Evolutionary conservation across 1,139 yeast genomes (phyloP).

Genomic region (Hansenula anomala): DNA sequence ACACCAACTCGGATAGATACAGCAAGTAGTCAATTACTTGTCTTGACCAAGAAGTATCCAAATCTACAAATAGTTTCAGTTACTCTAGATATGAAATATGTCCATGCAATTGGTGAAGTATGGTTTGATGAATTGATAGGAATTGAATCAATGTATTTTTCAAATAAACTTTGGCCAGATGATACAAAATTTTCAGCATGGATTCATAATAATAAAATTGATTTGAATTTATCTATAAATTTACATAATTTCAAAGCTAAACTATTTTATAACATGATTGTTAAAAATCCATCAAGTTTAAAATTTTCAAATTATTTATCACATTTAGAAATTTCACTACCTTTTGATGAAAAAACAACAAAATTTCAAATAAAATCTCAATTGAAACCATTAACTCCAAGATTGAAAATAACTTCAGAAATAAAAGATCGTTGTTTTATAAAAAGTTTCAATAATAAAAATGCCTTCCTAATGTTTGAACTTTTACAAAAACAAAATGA

Average conservation of each 20-base stretch:
- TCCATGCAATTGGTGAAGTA: neutral
- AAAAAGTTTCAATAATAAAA: neutral
- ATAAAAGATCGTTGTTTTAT: no score
- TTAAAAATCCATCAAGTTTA: neutral
- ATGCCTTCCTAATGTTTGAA: neutral
- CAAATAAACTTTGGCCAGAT: neutral
- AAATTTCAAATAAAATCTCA: neutral
- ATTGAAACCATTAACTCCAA: neutral
- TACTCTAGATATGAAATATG: neutral
- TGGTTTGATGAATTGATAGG: constrained; percentile 1
- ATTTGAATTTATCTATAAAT: no score
- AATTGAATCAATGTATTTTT: neutral
- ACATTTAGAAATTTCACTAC: neutral
- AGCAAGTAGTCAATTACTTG: no score
- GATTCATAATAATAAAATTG: neutral
- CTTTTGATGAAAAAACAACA: neutral
- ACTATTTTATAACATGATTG: neutral
- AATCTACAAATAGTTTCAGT: neutral
- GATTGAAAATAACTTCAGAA: neutral
- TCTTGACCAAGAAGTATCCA: neutral
- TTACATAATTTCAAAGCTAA: neutral
- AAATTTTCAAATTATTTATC: neutral
- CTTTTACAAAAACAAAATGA: no score
- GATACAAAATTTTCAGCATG: neutral
- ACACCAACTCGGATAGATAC: no score